A percentile compares a stretch with the other conserved stretches of the same genome.
Conservation (phyloP, 345 rosid genomes). For the Mallotus nudiflorus region DNA sequence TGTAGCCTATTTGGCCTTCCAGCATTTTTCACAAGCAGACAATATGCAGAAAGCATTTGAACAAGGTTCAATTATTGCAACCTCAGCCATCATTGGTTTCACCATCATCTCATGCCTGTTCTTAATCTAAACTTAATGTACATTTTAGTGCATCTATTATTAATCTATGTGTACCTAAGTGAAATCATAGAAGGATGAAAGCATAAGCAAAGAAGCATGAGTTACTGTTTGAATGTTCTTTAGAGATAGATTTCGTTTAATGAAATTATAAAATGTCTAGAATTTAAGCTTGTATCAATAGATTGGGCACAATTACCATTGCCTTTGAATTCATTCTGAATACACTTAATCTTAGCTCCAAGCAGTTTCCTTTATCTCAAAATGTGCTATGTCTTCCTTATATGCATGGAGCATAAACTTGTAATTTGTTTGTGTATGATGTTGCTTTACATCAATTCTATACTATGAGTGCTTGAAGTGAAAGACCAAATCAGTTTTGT, state of each 20-base stretch:
- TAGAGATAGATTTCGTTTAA: neutral
- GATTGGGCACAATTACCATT: neutral
- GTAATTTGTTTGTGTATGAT: neutral
- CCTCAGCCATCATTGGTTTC: constrained; percentile 58
- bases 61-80: constrained; percentile 76
- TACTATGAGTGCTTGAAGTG: neutral
- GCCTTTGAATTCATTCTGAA: neutral
- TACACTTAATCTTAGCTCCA: no score
- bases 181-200: constrained; percentile 12
- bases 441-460: neutral
- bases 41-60: constrained; percentile 68
- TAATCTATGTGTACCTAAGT: constrained; percentile 33
- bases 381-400: neutral
- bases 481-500: neutral
- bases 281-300: neutral
- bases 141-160: neutral
- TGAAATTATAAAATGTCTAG: constrained; percentile 5
- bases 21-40: constrained; percentile 77
- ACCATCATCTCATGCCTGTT: constrained; percentile 47
- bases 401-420: neutral
- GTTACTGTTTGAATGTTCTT: neutral
- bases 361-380: neutral
- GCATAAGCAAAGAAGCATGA: constrained; percentile 26
- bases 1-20: constrained; percentile 73
- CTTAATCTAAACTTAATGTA: constrained; percentile 37